Percentiles rank a stretch among this genome's conserved stretches.
These are phyloP conservation scores for Hortaea werneckii DNA, from an alignment of 2,329 filamentous ascomycete species.

Conservation along the genomic window DNA sequence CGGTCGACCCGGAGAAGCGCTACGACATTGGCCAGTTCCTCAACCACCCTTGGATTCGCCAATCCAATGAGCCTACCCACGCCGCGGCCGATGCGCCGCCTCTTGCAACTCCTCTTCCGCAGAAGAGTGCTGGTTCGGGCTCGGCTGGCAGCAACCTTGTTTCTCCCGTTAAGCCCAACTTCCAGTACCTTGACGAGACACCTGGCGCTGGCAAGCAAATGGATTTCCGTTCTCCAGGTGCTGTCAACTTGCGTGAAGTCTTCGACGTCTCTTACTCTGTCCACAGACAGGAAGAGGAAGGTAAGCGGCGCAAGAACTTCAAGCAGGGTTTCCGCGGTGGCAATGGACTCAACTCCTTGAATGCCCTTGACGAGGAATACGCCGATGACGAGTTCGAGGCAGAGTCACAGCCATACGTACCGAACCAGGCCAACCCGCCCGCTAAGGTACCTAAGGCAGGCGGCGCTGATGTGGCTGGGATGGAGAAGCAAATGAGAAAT, in stretches of 20 bases:
- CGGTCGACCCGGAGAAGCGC: constrained; percentile 88
- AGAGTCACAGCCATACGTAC: constrained; percentile 41
- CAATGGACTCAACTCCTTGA: constrained; percentile 55
- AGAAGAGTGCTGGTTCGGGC: constrained; percentile 42
- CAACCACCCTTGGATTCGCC: constrained; percentile 84
- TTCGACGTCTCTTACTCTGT: constrained; percentile 99
- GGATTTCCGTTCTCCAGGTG: constrained; percentile 92
- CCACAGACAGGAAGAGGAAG: constrained; percentile 90
- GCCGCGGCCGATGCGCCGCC: constrained; percentile 61
- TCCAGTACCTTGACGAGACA: constrained; percentile 47
- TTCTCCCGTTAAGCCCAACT: constrained; percentile 39
- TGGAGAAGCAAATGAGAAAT: constrained; percentile 81
- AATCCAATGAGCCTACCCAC: constrained; percentile 56
- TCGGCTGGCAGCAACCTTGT: constrained; percentile 17
- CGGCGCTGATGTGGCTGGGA: constrained; percentile 51
- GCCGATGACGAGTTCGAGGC: constrained; percentile 58
- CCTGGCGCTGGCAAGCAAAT: constrained; percentile 51
- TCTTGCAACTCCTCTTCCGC: constrained; percentile 54
- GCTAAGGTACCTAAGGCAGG: constrained; percentile 57
- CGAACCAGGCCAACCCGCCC: constrained; percentile 39
- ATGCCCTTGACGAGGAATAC: constrained; percentile 54
- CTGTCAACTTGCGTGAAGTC: constrained; percentile 89
- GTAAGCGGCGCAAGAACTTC: constrained; percentile 79
- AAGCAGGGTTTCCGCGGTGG: constrained; percentile 56
- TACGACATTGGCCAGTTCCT: constrained; percentile 91